Evolutionary conservation across 306 rosid genomes (phyloP), one percentile per base, ranked within the genome.

Genomic region (Pueraria montana): DNA sequence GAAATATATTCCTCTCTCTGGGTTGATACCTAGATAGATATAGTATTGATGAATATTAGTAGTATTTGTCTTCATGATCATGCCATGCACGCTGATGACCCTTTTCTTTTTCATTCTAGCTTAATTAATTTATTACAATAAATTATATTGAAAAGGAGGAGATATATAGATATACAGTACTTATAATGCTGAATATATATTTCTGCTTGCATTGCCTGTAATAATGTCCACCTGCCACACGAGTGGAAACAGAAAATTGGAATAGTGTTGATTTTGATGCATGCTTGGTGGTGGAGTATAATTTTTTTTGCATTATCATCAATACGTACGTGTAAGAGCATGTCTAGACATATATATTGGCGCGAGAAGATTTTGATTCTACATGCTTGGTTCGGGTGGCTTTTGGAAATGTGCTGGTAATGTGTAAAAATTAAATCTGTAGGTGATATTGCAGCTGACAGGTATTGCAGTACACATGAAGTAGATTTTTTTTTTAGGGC

Each of bases 1-100:
- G 45, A 63, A 17, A 63, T 13, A 63, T 13, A 52, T 66, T 67
- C 50, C 73, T 67, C 50, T 67, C 52, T 67, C 73, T 38, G 50
- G 30, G 52, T 11, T 67, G n/a, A 38, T 18, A 38, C 52, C 73
- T 32, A 38, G 5, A 18, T 65, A 4, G 9, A 62, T 63, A 30
- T n/a, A n/a, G n/a, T n/a, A n/a, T n/a, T n/a, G 8, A 32, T 63
- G 2, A 12, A 27, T 61, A 1, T 26, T 34, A 34, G n/a, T n/a
- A n/a, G n/a, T n/a, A n/a, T n/a, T 34, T 63, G 5, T 30, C 70
- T 32, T 63, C 69, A 6, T 63, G 7, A 18, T 18, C 26, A 5
- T 50, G 58, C 32, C 64, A 58, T 58, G 64, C 64, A 23, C 0
- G 64, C 13, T 34, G 40, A 27, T 53, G 23, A 55, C 0, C 20